Conservation (phyloP, 1,139 yeast species). For the Candida albicans region DNA sequence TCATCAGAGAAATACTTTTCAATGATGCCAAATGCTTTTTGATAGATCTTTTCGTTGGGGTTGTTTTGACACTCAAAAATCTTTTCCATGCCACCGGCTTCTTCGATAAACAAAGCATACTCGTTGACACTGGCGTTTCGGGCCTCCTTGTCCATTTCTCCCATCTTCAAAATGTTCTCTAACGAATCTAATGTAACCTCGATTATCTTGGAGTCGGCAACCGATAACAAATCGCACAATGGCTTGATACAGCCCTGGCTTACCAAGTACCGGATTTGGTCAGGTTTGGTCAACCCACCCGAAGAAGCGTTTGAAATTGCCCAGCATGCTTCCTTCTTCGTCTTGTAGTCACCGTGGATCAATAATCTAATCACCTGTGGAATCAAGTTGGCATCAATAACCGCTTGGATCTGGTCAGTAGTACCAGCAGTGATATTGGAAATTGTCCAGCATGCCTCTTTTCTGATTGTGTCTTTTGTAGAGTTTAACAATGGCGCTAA, state of each 20-base stretch:
- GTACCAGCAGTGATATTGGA: conserved; percentile 98
- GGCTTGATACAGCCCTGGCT: conserved; percentile 97
- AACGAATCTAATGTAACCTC: conserved; percentile 95
- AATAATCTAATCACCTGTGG: conserved; percentile 89
- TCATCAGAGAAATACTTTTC: conserved; percentile 90
- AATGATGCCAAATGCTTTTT: conserved; percentile 86
- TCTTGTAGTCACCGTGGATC: conserved; percentile 85
- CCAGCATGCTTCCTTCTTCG: conserved; percentile 99
- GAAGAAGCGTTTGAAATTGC: conserved; percentile 97
- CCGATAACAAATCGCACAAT: conserved; percentile 83
- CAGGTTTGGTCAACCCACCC: conserved; percentile 91
- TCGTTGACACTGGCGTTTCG: conserved; percentile 70
- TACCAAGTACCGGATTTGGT: conserved; percentile 89
- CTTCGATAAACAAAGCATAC: conserved; percentile 89
- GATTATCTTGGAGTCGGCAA: conserved; percentile 87
- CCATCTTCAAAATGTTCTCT: conserved; percentile 90
- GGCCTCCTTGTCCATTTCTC: conserved; percentile 86
- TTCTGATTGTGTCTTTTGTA: conserved; percentile 87
- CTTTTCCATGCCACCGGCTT: conserved; percentile 98
- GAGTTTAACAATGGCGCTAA: conserved; percentile 78
- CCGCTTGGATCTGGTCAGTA: conserved; percentile 93
- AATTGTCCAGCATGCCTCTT: conserved; percentile 98
- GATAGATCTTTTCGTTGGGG: conserved; percentile 87
- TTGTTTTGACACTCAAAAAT: conserved; percentile 91
- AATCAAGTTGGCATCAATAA: conserved; percentile 87